A percentile compares a stretch with the other conserved stretches of the same genome.
Conservation (phyloP, 306 rosid genomes). For the Lathyrus aphaca region DNA sequence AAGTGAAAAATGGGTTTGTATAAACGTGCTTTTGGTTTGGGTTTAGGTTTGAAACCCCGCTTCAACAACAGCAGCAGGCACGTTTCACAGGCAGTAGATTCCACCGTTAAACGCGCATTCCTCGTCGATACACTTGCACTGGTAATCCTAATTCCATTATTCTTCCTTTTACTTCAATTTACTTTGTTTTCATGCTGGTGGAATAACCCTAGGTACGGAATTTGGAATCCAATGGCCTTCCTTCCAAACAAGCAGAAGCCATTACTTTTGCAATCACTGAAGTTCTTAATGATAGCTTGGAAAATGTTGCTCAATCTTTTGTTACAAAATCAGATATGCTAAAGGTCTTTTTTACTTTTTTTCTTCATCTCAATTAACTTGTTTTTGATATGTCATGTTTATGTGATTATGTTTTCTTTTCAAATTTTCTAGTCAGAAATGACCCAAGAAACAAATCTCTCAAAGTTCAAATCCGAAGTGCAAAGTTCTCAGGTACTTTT, state of each 20-base stretch:
- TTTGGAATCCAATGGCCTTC: slow-evolving; percentile 61
- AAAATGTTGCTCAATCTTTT: slow-evolving; percentile 53
- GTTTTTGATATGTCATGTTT: not conserved
- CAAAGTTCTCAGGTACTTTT: slow-evolving; percentile 58
- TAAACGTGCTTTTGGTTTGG: slow-evolving; percentile 37
- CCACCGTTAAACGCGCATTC: slow-evolving; percentile 59
- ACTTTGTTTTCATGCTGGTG: not conserved
- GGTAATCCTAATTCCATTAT: slow-evolving; percentile 16
- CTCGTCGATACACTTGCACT: slow-evolving; percentile 63
- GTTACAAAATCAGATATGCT: slow-evolving; percentile 60
- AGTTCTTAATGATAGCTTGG: slow-evolving; percentile 62
- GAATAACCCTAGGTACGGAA: slow-evolving; percentile 48
- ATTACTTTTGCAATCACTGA: slow-evolving; percentile 57
- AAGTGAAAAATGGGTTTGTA: slow-evolving; percentile 40
- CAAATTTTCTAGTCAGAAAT: slow-evolving; percentile 46
- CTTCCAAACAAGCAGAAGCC: slow-evolving; percentile 68
- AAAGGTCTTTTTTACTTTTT: slow-evolving; percentile 30
- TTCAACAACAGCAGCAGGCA: slow-evolving; percentile 26
- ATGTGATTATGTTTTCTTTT: not conserved
- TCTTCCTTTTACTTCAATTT: not conserved
- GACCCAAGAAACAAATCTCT: slow-evolving; percentile 54
- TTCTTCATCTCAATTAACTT: not conserved
- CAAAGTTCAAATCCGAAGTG: slow-evolving; percentile 59
- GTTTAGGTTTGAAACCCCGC: not conserved
- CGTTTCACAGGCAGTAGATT: slow-evolving; percentile 46